A percentile compares a stretch with the other conserved stretches of the same genome.
These are phyloP conservation scores for Onygenales sp. DNA, from an alignment of 2,329 filamentous ascomycete genomes.

Conservation along the genomic window DNA sequence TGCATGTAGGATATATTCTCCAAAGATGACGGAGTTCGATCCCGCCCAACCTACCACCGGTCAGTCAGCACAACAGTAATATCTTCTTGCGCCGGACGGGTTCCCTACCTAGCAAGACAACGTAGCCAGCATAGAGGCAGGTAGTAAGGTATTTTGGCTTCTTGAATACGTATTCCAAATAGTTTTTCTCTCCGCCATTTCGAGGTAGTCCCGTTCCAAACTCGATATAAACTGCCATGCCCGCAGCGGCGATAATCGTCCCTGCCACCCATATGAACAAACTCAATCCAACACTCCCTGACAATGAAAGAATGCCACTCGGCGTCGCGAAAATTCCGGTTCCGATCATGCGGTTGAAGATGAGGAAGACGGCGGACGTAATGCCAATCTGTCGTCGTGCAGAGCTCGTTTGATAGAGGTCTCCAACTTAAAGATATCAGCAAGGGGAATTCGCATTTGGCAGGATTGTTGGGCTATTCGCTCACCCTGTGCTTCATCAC, in stretches of 20 bases:
- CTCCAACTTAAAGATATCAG: slow-evolving; percentile 1
- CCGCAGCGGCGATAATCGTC: slow-evolving; percentile 49
- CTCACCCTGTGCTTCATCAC: neutral
- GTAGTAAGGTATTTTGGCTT: slow-evolving; percentile 53
- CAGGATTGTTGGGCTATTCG: neutral
- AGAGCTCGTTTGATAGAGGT: slow-evolving; percentile 17
- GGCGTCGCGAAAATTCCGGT: slow-evolving; percentile 63
- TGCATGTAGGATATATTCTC: slow-evolving; percentile 60
- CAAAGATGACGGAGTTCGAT: slow-evolving; percentile 60
- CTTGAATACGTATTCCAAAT: slow-evolving; percentile 57
- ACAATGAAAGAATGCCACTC: slow-evolving; percentile 52
- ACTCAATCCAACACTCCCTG: slow-evolving; percentile 55
- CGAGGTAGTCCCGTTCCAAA: slow-evolving; percentile 59
- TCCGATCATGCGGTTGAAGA: slow-evolving; percentile 50
- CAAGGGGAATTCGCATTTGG: neutral
- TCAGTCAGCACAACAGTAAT: neutral
- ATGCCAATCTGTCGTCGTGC: slow-evolving; percentile 14
- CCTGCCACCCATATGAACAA: slow-evolving; percentile 55
- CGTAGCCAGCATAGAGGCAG: slow-evolving; percentile 46
- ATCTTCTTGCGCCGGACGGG: slow-evolving; percentile 8
- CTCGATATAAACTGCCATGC: slow-evolving; percentile 53
- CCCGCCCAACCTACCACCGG: slow-evolving; percentile 42
- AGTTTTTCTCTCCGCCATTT: slow-evolving; percentile 58
- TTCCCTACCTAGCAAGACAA: slow-evolving; percentile 33
- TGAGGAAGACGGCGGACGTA: slow-evolving; percentile 23